Conservation (phyloP, 176 grass and related monocot genomes). For the Panicum miliaceum region DNA sequence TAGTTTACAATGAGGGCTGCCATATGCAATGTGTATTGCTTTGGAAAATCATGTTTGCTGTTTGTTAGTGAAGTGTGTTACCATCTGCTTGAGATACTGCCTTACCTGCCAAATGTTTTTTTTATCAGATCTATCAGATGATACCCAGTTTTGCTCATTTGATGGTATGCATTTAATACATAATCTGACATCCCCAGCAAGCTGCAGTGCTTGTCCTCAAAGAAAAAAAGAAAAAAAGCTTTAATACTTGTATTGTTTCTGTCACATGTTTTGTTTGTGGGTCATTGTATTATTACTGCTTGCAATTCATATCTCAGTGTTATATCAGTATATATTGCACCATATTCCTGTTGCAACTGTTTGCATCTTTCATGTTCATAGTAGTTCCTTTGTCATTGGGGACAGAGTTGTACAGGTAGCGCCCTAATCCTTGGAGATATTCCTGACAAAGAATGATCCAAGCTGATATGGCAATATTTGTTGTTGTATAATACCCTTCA, state of each 20-base stretch:
- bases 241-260: background rate
- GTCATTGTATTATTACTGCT: too few species aligned
- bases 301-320: background rate
- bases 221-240: too few species aligned
- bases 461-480: background rate
- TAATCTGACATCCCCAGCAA: background rate
- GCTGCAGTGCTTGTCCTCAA: too few species aligned
- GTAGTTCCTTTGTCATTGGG: background rate
- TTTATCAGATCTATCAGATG: background rate
- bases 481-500: background rate
- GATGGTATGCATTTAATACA: background rate
- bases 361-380: background rate
- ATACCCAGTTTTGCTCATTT: slow-evolving; percentile 2
- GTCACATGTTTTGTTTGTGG: background rate
- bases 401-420: background rate
- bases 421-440: background rate
- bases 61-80: slow-evolving; percentile 22
- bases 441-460: background rate
- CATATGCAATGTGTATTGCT: slow-evolving; percentile 8
- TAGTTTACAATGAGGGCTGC: background rate
- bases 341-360: background rate
- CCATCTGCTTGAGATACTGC: slow-evolving; percentile 11
- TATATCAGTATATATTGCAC: background rate
- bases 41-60: slow-evolving; percentile 17
- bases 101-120: background rate